Evolutionary conservation across 2,329 filamentous ascomycete genomes (phyloP).

Genomic region (Neonectria magnoliae): DNA sequence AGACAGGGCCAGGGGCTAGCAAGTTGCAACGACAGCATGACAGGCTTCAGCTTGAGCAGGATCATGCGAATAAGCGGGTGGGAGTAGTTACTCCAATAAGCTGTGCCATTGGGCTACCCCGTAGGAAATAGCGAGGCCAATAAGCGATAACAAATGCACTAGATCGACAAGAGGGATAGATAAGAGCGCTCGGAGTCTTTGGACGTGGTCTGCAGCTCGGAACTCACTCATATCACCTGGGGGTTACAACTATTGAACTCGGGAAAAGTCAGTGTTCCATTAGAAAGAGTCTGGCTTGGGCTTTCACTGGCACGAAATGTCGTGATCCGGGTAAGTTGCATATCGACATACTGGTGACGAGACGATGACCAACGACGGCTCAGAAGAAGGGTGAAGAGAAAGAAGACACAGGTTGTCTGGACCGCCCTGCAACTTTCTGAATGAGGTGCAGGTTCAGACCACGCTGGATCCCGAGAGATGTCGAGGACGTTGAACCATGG

Average conservation of each 20-base stretch:
- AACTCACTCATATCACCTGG: too few species aligned
- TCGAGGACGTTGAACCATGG: conserved; percentile 13
- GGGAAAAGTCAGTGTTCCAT: conserved; percentile 11
- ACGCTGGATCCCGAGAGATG: background rate
- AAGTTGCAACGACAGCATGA: background rate
- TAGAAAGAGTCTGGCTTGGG: background rate
- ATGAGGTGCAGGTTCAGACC: background rate
- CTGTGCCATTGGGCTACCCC: background rate
- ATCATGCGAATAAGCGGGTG: background rate
- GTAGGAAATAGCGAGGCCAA: conserved; percentile 5
- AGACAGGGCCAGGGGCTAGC: background rate
- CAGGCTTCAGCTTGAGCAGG: background rate
- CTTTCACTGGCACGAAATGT: background rate
- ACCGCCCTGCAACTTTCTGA: conserved; percentile 3
- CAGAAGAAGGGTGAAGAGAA: background rate
- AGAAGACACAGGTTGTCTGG: background rate
- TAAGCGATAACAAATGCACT: background rate
- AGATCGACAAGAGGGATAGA: background rate
- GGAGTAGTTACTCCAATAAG: background rate
- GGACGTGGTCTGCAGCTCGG: background rate
- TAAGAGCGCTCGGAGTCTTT: background rate
- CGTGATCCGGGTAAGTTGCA: background rate
- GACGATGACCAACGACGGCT: background rate
- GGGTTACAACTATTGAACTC: background rate
- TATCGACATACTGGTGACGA: background rate